Base-by-base conservation (phyloP, 805 yeast genomes). In the Citeromyces nyonsensis region DNA sequence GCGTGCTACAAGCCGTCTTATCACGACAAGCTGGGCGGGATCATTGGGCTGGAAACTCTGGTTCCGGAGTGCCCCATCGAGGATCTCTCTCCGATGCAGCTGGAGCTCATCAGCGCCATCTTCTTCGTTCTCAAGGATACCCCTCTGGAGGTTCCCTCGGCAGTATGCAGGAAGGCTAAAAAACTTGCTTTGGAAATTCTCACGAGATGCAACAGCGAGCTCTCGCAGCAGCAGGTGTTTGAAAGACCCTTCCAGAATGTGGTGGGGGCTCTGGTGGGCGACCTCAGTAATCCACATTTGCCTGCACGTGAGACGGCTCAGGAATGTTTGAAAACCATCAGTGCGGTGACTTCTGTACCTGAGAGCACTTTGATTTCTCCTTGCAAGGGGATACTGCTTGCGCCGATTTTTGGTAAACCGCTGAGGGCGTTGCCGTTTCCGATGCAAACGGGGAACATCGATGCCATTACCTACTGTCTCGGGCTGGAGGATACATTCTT, bases 361-460 rank as follows among this genome's bases (percentile, higher is more conserved):
- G 63, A 83, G 29, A 68, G 88, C 1, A 69, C 74, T 1, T 68
- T 93, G 43, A 74, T 93, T 52, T 70, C 74, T 4, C 86, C 88
- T 12, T 86, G 93, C 33, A 83, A 85, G 44, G 76, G 73, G 31
- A 71, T 86, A 15, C 58, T 93, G 20, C 56, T 91, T 30, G 81
- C 93, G 1, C 97, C 99, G 5, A 91, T 91, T 14, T 93, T 91
- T 59, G 95, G 95, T 3, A 91, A 91, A 48, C 99, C 99, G 1
- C 56, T 91, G 36, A 66, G 99, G 40, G 99, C 99, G 1, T 62
- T 91, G 38, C 98, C 99, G 0, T 91, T 93, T 57, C 91, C 95
- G 4, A 91, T 88, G 95, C 98, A 93, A 56, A 91, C 91, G 35
- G 98, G 98, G 25, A 86, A 91, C 50, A 86, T 91, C 38, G 97